These are phyloP conservation scores for Laguncularia racemosa DNA, from an alignment of 345 rosid genomes.

Conservation along the genomic window DNA sequence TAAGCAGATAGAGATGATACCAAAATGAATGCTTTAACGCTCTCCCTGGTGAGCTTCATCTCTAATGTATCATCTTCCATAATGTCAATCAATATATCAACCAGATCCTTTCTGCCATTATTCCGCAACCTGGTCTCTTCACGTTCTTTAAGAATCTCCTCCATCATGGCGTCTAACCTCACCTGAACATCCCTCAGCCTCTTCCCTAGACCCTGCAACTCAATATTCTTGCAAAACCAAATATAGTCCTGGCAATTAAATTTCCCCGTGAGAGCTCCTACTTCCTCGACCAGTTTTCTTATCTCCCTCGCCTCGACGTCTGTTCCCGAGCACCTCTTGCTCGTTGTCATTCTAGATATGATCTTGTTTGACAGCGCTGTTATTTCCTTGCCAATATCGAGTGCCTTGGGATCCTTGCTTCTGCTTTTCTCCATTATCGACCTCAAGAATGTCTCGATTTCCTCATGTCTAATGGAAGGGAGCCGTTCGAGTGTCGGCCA, in stretches of 20 bases:
- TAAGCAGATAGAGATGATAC: neutral
- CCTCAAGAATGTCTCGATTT: neutral
- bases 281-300: constrained; percentile 10
- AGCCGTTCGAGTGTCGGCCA: constrained; percentile 1
- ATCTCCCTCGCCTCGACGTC: constrained; percentile 5
- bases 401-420: neutral
- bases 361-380: constrained; percentile 3
- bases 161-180: constrained; percentile 9
- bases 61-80: neutral
- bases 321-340: constrained; percentile 5
- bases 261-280: constrained; percentile 2
- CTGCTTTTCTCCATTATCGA: neutral
- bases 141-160: constrained; percentile 6
- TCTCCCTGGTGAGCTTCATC: neutral
- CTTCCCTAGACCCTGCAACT: constrained; percentile 5
- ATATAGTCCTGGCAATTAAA: constrained; percentile 6
- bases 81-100: neutral
- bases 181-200: constrained; percentile 9
- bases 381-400: constrained; percentile 6
- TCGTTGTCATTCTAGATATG: constrained; percentile 7
- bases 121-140: constrained; percentile 4
- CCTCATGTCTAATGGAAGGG: constrained; percentile 5
- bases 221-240: constrained; percentile 5
- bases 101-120: constrained; percentile 2
- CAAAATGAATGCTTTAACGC: constrained; percentile 4